A percentile compares a stretch with the other conserved stretches of the same genome.
phyloP scores from a whole-genome alignment of 2,329 filamentous ascomycete genomes.

The Talaromyces sp. region DNA sequence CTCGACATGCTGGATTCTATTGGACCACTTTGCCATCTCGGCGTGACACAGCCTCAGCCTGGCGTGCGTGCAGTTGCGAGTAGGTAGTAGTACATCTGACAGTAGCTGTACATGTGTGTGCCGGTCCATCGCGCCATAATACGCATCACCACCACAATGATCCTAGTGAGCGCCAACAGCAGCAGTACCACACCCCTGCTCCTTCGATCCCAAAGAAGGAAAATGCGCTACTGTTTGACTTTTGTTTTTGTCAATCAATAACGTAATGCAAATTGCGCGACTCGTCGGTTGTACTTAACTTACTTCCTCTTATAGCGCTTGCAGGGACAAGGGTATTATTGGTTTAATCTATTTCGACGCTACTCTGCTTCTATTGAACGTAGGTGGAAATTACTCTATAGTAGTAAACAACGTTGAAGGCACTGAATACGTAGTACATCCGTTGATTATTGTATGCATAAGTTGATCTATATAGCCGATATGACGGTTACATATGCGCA shows the following conservation, averaged over 20 bases:
- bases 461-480: neutral
- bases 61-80: neutral
- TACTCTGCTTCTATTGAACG: neutral
- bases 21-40: neutral
- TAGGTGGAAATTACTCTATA: neutral
- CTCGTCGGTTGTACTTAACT: neutral
- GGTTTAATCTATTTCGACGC: neutral
- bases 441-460: neutral
- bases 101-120: neutral
- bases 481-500: neutral
- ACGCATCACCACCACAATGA: neutral
- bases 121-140: neutral
- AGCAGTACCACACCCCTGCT: neutral
- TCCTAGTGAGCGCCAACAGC: neutral
- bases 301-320: neutral
- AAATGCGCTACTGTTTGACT: neutral
- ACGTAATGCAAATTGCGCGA: neutral
- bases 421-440: neutral
- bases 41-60: neutral
- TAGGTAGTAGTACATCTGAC: neutral
- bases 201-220: neutral
- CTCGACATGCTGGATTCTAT: neutral
- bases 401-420: neutral
- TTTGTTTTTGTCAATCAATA: neutral
- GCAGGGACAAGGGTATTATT: neutral